A percentile compares a stretch with the other conserved stretches of the same genome.
Evolutionary conservation across 2,329 filamentous ascomycete genomes (phyloP).

Genomic region (Diaporthe batatas): DNA sequence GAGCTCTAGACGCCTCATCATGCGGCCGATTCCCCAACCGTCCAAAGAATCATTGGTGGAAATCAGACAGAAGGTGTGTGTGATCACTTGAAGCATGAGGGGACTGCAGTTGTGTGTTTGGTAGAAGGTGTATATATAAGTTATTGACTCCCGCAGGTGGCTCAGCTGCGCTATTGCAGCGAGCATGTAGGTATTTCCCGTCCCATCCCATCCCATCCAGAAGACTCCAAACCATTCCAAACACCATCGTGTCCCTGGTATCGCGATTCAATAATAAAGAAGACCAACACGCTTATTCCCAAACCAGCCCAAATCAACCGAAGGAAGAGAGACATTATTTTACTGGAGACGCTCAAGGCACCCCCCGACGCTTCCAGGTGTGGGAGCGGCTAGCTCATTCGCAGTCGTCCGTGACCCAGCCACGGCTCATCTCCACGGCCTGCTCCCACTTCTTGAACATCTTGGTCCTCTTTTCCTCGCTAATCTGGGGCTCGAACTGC

Average conservation of each 20-base stretch:
- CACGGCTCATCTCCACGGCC: constrained; percentile 70
- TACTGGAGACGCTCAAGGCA: not conserved
- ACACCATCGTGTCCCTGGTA: constrained; percentile 32
- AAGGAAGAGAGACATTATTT: constrained; percentile 26
- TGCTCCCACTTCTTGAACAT: constrained; percentile 68
- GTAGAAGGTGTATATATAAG: constrained; percentile 13
- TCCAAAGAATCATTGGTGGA: constrained; percentile 19
- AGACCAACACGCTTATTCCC: constrained; percentile 16
- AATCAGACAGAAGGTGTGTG: not conserved
- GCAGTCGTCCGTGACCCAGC: constrained; percentile 60
- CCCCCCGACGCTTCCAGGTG: not conserved
- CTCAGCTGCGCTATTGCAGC: constrained; percentile 26
- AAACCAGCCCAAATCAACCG: constrained; percentile 3
- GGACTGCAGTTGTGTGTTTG: not conserved
- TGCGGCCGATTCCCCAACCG: constrained; percentile 16
- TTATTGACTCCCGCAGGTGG: constrained; percentile 16
- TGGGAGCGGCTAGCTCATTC: constrained; percentile 37
- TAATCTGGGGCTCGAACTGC: constrained; percentile 77
- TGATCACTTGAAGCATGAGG: constrained; percentile 13
- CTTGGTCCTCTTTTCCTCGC: constrained; percentile 55
- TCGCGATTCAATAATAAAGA: not conserved
- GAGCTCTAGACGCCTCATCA: constrained; percentile 11
- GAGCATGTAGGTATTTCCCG: constrained; percentile 35
- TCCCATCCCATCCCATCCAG: not conserved
- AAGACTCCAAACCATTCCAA: constrained; percentile 15